Base-by-base conservation (phyloP, 2,329 filamentous ascomycete species). In the Raffaelea albimanens region DNA sequence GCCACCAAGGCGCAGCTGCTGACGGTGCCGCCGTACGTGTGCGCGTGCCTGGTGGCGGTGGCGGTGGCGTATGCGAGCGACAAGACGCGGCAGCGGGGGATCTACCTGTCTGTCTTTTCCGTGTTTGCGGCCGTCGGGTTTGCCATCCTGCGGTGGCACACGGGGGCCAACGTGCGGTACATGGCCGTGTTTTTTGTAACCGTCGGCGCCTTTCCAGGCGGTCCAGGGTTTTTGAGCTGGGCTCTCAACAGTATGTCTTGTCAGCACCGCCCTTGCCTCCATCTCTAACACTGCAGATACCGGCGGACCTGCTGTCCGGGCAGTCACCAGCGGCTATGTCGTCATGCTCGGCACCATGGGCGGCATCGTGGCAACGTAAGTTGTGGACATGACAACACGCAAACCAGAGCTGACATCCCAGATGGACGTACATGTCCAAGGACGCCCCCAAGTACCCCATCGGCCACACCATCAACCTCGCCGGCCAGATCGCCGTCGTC, bases 171-270 rank as follows among this genome's bases (percentile, higher is more conserved):
- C 45, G 64, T 75, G 43, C 64, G 68, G 31, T 75, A 76, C 52
- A 70, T 70, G 55, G 74, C 72, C 10, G 67, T 80, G 14, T 79
- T 73, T 58, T 67, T 80, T 40, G 72, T 75, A 44, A 72, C 73
- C 10, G 61, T 74, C 1, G 76, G 76, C 21, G 75, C 72, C 0
- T 80, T 79, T 59, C 75, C 76, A 1, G 75, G 75, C 31, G 76
- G 76, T 0, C 76, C 76, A 0, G 74, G 73, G 0, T 79, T 78
- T 61, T 57, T 81, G 40, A 70, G 70, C 5, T 80, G 76, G 77
- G 75, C 69, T 0, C 66, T 79, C 48, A 80, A 80, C 57, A 80
- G 69, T 63, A 57, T 53, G 54, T 64, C 4, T 41, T n/a, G n/a
- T n/a, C n/a, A n/a, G n/a, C n/a, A n/a, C n/a, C n/a, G n/a, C n/a